Conservation (phyloP, 2,329 filamentous ascomycete species). For the Fusarium ramigenum region DNA sequence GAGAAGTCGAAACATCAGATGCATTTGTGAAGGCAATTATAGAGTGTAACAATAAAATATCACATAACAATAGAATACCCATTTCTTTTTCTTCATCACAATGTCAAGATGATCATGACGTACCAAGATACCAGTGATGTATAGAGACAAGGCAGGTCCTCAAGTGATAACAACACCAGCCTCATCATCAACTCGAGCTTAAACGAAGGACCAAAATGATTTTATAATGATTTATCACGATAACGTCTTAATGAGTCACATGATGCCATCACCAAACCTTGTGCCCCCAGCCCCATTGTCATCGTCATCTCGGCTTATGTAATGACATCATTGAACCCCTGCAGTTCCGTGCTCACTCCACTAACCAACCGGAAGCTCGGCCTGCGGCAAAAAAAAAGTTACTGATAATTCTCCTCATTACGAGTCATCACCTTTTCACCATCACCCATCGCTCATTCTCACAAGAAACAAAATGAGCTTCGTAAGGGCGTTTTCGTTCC, state of each 20-base stretch:
- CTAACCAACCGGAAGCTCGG: constrained; percentile 9
- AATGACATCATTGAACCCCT: constrained; percentile 30
- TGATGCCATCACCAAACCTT: background rate
- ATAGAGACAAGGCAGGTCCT: no score
- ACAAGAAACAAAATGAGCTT: constrained; percentile 12
- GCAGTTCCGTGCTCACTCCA: constrained; percentile 6
- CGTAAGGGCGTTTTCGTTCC: constrained; percentile 20
- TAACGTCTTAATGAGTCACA: background rate
- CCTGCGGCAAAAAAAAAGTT: constrained; percentile 4
- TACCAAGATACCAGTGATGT: background rate
- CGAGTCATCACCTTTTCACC: background rate
- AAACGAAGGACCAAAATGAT: no score
- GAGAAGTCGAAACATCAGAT: rapidly evolving
- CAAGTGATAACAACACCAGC: rapidly evolving
- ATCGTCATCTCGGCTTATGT: constrained; percentile 17
- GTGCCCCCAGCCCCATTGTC: background rate
- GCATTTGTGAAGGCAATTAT: background rate
- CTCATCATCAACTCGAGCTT: rapidly evolving
- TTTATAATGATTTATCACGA: background rate
- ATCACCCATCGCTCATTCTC: background rate
- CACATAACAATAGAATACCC: background rate
- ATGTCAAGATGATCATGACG: no score
- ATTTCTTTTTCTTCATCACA: background rate
- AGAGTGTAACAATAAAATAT: background rate
- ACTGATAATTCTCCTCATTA: constrained; percentile 3